Evolutionary conservation across 2,329 filamentous ascomycete genomes (phyloP), one percentile per base, ranked within the genome.

Genomic region (Aspergillus texensis): DNA sequence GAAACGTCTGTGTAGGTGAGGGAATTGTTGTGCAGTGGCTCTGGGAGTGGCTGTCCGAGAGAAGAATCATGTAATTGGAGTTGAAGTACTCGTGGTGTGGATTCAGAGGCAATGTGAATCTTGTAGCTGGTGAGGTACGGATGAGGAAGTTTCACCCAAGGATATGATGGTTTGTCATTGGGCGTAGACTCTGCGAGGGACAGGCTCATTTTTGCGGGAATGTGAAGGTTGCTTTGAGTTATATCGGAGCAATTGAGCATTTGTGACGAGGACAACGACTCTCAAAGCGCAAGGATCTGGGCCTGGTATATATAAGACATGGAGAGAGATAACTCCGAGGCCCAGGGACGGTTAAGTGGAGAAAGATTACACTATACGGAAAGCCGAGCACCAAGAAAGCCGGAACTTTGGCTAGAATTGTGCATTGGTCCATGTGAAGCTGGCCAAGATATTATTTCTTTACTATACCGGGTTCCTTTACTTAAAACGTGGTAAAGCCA

Each of bases 111-210:
- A 1, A 69, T 63, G 41, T 71, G 69, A 48, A 82, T 79, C 32
- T 71, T 74, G 66, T 82, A 83, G 62, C 77, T 70, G 3, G 81
- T 82, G 45, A 83, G 74, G 57, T 79, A 83, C 5, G 81, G 81
- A 60, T 83, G 79, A 21, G 81, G 81, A 32, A 83, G 77, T 66
- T 82, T 82, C 28, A 83, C 77, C 62, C 70, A 71, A 34, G 79
- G 77, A 60, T 77, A 79, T 64, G 53, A 6, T 21, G 6, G 24
- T 24, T 58, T 58, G 3, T 28, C 34, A 19, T 26, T 41, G 9
- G 60, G 30, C 2, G 57, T 32, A 19, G 62, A 24, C 19, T 45
- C 55, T 3, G 46, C 8, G 26, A 46, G 56, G 36, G 39, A 30
- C 28, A 19, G 41, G 9, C 24, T 53, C 57, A 66, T 61, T 6